Evolutionary conservation across 2,329 filamentous ascomycete genomes (phyloP), one percentile per base, ranked within the genome.

Genomic region (Alternaria tenuissima): DNA sequence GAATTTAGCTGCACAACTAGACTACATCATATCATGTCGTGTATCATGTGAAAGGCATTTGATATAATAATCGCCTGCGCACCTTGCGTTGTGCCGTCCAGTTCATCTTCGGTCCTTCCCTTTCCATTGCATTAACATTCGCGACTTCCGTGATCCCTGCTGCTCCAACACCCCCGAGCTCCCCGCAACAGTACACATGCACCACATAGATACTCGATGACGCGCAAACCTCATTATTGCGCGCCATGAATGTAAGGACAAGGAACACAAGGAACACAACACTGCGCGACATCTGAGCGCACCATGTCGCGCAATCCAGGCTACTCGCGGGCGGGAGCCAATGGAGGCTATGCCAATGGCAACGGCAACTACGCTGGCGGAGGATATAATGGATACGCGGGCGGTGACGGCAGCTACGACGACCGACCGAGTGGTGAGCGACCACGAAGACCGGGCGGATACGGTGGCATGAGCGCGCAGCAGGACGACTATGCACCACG

Each of bases 261-360:
- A 16, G 53, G 34, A 34, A 52, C 12, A 58, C 55, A 20, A 58
- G 42, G 36, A 54, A 42, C 20, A 57, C 32, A 41, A 59, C 20
- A n/a, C 61, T 38, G 49, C 51, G 43, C 60, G 56, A 61, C 55
- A 32, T 32, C 52, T 65, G 57, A 53, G 20, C 20, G 44, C 52
- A 65, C 63, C 69, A 79, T 79, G 78, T 79, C 77, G 59, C 77
- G 75, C 63, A 69, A 69, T 51, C 75, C 74, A 46, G 74, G 69
- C 62, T 73, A 71, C 64, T 58, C 68, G 61, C 74, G 73, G 62
- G 61, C 70, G 55, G 72, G 73, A 47, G 57, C 71, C 46, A 77
- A 79, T 57, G 76, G 76, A 28, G 67, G 68, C 49, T 79, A 80
- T 65, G 69, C 77, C 34, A 82, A 82, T 36, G 64, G 57, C 41